Evolutionary conservation across 179 eudicot species (phyloP), one percentile per base, ranked within the genome.

Genomic region (Beta macrorhiza): DNA sequence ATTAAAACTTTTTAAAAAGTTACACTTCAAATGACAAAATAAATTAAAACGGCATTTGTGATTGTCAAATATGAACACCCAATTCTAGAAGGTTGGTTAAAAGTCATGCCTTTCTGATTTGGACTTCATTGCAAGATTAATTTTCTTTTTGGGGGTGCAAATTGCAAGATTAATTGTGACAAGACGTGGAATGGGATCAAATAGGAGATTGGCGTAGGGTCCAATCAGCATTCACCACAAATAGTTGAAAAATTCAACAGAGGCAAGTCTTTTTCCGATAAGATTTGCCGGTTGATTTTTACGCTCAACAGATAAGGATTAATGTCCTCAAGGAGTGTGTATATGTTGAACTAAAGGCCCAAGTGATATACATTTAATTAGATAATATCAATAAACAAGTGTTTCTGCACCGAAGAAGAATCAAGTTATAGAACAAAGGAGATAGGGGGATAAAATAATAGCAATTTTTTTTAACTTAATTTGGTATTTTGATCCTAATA

Each of bases 251-350:
- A 10, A 44, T 69, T 69, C 73, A 69, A 69, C 73, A 69, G 5
- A 32, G n/a, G 4, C 11, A 32, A 16, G 73, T 42, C 73, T 12
- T 69, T 69, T 14, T 69, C 73, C 53, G 51, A 44, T 69, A 69
- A 9, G 73, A 69, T 69, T 42, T 69, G 51, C 53, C 52, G 52
- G 53, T 69, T 69, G 73, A 69, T 69, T 8, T 69, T 44, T 42
- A 69, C 25, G 15, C 7, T 20, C 52, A 16, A 15, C 4, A 67
- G 72, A 32, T 69, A 69, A n/a, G 52, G 20, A 69, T 22, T 20
- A 63, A 25, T 22, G 15, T 63, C 67, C 22, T 63, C 42, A 37
- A 37, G 4, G 42, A 37, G 42, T 37, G 4, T 37, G 42, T 3
- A 37, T 25, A 29, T 22, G 14, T 63, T 25, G 15, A 8, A 63